Base-by-base conservation (phyloP, 208 protist genomes). In the Trypanosoma melophagium region DNA sequence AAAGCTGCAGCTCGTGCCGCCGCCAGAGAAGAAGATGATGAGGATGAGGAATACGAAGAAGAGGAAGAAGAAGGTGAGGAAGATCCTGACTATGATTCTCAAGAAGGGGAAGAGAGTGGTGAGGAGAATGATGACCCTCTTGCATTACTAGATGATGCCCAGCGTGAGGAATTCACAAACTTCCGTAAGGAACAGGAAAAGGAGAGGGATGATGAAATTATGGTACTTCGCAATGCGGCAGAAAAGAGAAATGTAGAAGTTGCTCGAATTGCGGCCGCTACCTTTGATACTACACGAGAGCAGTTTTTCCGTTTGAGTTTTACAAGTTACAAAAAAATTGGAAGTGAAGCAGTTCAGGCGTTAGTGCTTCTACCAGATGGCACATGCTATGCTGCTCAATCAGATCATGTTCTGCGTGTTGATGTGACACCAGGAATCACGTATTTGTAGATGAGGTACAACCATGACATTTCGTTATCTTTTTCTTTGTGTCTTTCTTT, bases 251-350 rank as follows among this genome's bases (percentile, higher is more conserved):
- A 76, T 40, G 54, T 68, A 2, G 44, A 60, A 25, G 40, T 87
- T 21, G 56, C 69, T 45, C 62, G 74, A 21, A 64, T 87, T 25
- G 67, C 74, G 14, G 59, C 71, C 52, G 57, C 79, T 16, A 82
- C 79, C 17, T 90, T 86, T 65, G 68, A 90, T 64, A 77, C 74
- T n/a, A 65, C 73, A 7, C 75, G 81, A 8, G 76, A 69, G 3
- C 62, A 86, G 59, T 90, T 90, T 53, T 76, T 71, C 16, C 76
- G 71, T 31, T 61, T 90, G 49, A 65, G 68, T 22, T 77, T 78
- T 61, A 90, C 84, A 63, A 84, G 71, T 22, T 79, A 78, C 51
- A 80, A 76, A 51, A 60, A 61, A 28, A 70, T 79, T 50, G 78
- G 74, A 10, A 12, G 17, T 13, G 78, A 84, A 47, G 57, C 76